phyloP scores from a whole-genome alignment of 257 asterid genomes.

The Nyctanthes arbortristis region DNA sequence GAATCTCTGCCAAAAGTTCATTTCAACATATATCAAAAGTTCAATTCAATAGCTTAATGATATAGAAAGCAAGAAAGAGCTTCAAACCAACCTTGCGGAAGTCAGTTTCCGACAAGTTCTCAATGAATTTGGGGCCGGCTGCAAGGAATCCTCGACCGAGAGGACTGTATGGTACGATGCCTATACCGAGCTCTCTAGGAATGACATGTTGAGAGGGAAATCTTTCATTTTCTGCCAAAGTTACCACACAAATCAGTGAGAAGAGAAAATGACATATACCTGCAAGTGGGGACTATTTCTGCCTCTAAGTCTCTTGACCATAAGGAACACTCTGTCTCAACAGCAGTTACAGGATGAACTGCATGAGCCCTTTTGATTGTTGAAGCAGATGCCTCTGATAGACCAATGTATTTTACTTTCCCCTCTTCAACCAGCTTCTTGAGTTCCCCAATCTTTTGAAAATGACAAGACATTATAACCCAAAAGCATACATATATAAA shows the following conservation, averaged over 20 bases:
- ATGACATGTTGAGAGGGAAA: too few species aligned
- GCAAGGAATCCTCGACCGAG: slow-evolving; percentile 42
- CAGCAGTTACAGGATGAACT: slow-evolving; percentile 39
- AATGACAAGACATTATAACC: neutral
- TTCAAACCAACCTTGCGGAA: slow-evolving; percentile 42
- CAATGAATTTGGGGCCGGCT: slow-evolving; percentile 25
- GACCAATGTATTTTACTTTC: slow-evolving; percentile 34
- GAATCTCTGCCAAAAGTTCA: slow-evolving; percentile 2
- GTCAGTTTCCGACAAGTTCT: slow-evolving; percentile 34
- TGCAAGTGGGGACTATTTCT: slow-evolving; percentile 39
- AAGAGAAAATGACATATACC: slow-evolving; percentile 3
- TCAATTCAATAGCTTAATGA: too few species aligned
- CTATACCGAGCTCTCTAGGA: slow-evolving; percentile 44
- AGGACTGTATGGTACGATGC: slow-evolving; percentile 46
- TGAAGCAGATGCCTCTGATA: slow-evolving; percentile 37
- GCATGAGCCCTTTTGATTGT: slow-evolving; percentile 45
- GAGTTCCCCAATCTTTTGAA: slow-evolving; percentile 30
- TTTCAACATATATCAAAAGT: too few species aligned
- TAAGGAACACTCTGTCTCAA: slow-evolving; percentile 38
- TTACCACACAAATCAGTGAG: neutral
- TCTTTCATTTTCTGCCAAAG: too few species aligned
- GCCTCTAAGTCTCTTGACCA: slow-evolving; percentile 41
- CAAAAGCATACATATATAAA: too few species aligned
- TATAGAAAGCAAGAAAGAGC: too few species aligned
- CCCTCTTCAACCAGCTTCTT: slow-evolving; percentile 43